These are phyloP conservation scores for Clonostachys rosea DNA, from an alignment of 2,329 filamentous ascomycete genomes.

Conservation along the genomic window DNA sequence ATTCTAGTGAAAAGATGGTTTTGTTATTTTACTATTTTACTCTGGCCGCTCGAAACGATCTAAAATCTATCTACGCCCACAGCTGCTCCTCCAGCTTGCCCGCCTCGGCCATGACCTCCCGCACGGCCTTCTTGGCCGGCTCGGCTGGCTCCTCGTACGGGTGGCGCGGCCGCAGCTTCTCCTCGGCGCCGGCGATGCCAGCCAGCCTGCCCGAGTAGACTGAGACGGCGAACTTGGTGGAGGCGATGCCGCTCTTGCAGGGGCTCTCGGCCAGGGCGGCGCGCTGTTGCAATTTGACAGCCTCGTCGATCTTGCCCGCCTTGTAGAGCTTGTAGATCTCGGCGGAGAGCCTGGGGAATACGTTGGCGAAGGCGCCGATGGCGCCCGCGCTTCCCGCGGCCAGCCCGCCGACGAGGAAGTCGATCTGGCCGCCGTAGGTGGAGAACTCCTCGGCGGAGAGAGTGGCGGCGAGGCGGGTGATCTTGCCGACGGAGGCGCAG, in stretches of 20 bases:
- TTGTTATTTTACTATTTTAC: too few relatives aligned
- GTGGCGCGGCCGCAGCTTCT: slow-evolving; percentile 51
- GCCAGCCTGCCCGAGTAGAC: slow-evolving; percentile 53
- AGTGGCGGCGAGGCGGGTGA: slow-evolving; percentile 44
- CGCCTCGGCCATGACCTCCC: slow-evolving; percentile 30
- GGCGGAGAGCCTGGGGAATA: slow-evolving; percentile 52
- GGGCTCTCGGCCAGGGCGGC: slow-evolving; percentile 62
- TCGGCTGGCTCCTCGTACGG: slow-evolving; percentile 51
- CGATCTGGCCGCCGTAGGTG: slow-evolving; percentile 67
- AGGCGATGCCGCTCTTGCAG: slow-evolving; percentile 62
- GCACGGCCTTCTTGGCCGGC: slow-evolving; percentile 34
- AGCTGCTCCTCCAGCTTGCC: slow-evolving; percentile 34
- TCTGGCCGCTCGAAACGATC: too few relatives aligned
- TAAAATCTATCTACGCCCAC: neutral
- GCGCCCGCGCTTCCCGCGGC: slow-evolving; percentile 54
- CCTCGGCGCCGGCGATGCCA: slow-evolving; percentile 53
- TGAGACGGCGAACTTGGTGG: slow-evolving; percentile 64
- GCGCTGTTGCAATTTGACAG: slow-evolving; percentile 53
- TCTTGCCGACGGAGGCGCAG: slow-evolving; percentile 58
- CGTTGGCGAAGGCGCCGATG: slow-evolving; percentile 59
- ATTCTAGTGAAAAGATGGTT: too few relatives aligned
- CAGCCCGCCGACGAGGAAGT: slow-evolving; percentile 62
- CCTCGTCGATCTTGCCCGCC: slow-evolving; percentile 51
- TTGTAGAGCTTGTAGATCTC: slow-evolving; percentile 58
- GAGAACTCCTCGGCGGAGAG: slow-evolving; percentile 17